phyloP scores from a whole-genome alignment of 1,139 yeast genomes.

The Sugiyamaella sp. region DNA sequence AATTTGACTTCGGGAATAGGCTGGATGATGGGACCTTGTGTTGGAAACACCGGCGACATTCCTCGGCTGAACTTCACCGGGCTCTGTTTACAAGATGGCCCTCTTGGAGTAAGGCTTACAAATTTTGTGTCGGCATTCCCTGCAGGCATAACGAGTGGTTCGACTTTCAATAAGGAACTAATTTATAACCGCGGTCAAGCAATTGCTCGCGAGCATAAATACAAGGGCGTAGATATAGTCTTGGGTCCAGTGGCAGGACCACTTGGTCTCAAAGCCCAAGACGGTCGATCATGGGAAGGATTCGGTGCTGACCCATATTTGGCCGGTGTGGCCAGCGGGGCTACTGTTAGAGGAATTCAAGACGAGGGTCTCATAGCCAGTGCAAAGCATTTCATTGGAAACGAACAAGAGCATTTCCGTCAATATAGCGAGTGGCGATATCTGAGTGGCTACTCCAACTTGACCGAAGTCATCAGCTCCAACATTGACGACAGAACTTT shows the following conservation, averaged over 20 bases:
- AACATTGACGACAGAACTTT: conserved; percentile 63
- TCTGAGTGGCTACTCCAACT: conserved; percentile 22
- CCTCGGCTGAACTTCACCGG: conserved; percentile 59
- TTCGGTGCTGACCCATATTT: conserved; percentile 67
- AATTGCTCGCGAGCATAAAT: conserved; percentile 57
- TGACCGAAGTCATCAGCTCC: conserved; percentile 37
- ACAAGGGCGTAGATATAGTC: conserved; percentile 60
- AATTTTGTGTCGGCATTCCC: conserved; percentile 63
- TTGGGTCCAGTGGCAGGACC: conserved; percentile 68
- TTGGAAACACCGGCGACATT: conserved; percentile 65
- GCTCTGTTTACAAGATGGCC: conserved; percentile 68
- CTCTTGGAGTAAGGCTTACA: conserved; percentile 61
- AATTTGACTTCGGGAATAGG: conserved; percentile 67
- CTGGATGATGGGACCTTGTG: conserved; percentile 66
- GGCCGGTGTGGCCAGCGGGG: conserved; percentile 59
- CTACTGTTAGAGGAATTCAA: conserved; percentile 60
- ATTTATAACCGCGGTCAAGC: conserved; percentile 59
- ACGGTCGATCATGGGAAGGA: conserved; percentile 69
- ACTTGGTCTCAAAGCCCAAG: conserved; percentile 61
- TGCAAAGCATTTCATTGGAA: conserved; percentile 58
- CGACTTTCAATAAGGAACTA: conserved; percentile 59
- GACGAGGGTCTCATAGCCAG: conserved; percentile 60
- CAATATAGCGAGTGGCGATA: conserved; percentile 59
- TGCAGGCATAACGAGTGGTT: conserved; percentile 60
- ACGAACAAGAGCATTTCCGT: conserved; percentile 68